A percentile compares a stretch with the other conserved stretches of the same genome.
Conservation (phyloP, 192 early-diverging fungal species). For the Phycomyces nitens region DNA sequence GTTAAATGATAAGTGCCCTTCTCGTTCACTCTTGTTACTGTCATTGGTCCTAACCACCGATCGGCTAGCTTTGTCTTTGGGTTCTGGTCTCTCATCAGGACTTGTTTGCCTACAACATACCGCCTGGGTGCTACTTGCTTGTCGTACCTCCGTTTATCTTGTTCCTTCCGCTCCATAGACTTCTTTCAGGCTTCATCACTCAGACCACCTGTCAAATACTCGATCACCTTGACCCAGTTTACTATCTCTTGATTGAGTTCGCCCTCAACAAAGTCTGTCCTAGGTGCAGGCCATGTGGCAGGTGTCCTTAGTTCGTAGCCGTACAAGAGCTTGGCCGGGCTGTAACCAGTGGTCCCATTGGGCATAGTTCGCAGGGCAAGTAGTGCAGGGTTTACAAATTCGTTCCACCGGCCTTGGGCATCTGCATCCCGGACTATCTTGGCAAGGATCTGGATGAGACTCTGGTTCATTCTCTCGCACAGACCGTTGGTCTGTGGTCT, state of each 20-base stretch:
- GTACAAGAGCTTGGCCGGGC: slow-evolving; percentile 9
- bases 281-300: neutral
- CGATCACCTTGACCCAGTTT: neutral
- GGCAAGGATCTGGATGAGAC: slow-evolving; percentile 15
- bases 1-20: neutral
- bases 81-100: neutral
- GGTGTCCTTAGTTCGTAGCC: slow-evolving; percentile 20
- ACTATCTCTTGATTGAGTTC: neutral
- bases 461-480: slow-evolving; percentile 21
- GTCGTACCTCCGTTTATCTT: neutral
- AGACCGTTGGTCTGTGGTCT: slow-evolving; percentile 21
- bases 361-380: slow-evolving; percentile 13
- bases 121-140: neutral
- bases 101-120: slow-evolving; percentile 1
- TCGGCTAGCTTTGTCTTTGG: neutral
- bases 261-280: slow-evolving; percentile 6
- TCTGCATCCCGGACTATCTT: slow-evolving; percentile 5
- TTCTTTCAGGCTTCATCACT: slow-evolving; percentile 1
- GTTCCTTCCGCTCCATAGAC: neutral
- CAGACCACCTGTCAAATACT: neutral
- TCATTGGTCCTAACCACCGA: neutral
- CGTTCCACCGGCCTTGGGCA: neutral
- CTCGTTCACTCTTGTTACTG: neutral
- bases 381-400: neutral
- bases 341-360: slow-evolving; percentile 6